Percentiles rank a stretch among this genome's conserved stretches.
Conservation (phyloP, 371 early-diverging fungal genomes). For the Gilbertella persicaria region DNA sequence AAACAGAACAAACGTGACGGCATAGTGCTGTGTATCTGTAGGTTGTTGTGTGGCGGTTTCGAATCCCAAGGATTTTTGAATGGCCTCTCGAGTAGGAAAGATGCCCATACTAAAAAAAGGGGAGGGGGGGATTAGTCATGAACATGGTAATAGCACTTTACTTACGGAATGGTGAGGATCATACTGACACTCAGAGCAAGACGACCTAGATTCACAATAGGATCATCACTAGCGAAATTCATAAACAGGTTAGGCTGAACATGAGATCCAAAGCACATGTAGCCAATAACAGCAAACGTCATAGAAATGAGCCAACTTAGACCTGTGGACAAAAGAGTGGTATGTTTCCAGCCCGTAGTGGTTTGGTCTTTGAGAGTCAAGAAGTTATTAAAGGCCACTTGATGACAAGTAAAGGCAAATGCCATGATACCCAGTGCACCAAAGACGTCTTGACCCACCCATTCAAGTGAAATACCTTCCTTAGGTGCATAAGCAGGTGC, state of each 20-base stretch:
- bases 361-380: constrained; percentile 49
- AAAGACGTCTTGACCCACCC: constrained; percentile 52
- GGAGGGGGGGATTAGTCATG: not conserved
- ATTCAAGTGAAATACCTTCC: constrained; percentile 36
- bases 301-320: constrained; percentile 56
- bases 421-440: constrained; percentile 67
- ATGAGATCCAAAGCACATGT: constrained; percentile 53
- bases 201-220: constrained; percentile 57
- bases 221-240: constrained; percentile 56
- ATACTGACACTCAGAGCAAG: constrained; percentile 54
- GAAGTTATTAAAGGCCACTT: constrained; percentile 61
- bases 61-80: constrained; percentile 57
- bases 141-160: not conserved
- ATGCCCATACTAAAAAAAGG: constrained; percentile 37
- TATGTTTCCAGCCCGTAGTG: constrained; percentile 45
- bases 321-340: constrained; percentile 46
- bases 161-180: constrained; percentile 59
- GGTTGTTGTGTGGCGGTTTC: constrained; percentile 46
- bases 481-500: constrained; percentile 56
- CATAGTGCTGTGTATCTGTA: constrained; percentile 40
- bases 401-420: constrained; percentile 63
- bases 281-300: constrained; percentile 59
- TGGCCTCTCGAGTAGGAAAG: constrained; percentile 55
- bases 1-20: constrained; percentile 46
- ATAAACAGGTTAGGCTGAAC: constrained; percentile 59